Evolutionary conservation across 306 rosid species (phyloP), one percentile per base, ranked within the genome.

Genomic region (Begonia masoniana): DNA sequence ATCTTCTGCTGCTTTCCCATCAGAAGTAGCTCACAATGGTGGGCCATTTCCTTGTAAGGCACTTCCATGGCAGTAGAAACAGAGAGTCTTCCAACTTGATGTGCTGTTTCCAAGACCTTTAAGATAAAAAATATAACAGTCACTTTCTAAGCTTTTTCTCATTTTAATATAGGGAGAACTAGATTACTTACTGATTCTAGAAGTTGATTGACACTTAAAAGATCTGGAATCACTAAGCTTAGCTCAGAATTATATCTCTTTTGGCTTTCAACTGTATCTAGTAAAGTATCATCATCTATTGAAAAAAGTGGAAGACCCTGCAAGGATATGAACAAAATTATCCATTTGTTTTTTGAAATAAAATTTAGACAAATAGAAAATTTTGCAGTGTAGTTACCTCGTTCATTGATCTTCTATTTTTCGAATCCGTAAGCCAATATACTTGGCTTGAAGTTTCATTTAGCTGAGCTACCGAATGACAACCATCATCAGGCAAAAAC

Each of bases 31-130:
- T 92, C 99, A 60, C 95, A 86, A 57, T 86, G 84, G 52, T 65
- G 72, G 24, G 96, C 76, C 88, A 86, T 77, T 74, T 86, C 95
- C 77, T 73, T 65, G 74, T 71, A 91, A 55, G 99, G 68, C 72
- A 78, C 76, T 56, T 81, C 71, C 48, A 61, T 63, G 48, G 74
- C 57, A 16, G 62, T 55, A 41, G 79, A 70, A 60, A 77, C 70
- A 13, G 96, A 83, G 47, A 67, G 12, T 62, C 95, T 74, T 58
- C 76, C 96, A 17, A 70, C 68, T 72, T 72, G 79, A 63, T 75
- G 53, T 16, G 88, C 58, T n/a, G 93, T 73, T 64, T 86, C 96
- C 62, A 73, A 74, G 62, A 76, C 78, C 99, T 91, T 66, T 52
- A 57, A 11, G 10, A 48, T 26, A n/a, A 66, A 26, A 47, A 55